Evolutionary conservation across 768 basidiomycete genomes (phyloP), one percentile per base, ranked within the genome.

Genomic region (Vararia minispora): DNA sequence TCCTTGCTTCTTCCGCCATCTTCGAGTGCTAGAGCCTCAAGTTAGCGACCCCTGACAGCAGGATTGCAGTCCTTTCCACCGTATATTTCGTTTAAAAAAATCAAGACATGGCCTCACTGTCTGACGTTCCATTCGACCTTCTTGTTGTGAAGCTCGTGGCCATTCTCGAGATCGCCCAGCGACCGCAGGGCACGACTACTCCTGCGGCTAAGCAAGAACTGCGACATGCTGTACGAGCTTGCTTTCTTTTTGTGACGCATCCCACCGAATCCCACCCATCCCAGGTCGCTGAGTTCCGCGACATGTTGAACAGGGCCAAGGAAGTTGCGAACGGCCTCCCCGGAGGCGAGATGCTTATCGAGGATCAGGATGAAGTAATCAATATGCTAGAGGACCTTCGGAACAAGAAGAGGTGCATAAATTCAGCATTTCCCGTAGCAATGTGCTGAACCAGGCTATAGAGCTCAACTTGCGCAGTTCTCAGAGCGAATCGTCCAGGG

Each of bases 281-380:
- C n/a, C 35, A 87, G 84, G 82, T 80, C 20, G 82, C 76, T 46
- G 77, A 79, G 22, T 78, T 83, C 58, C 80, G 75, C 47, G 72
- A 60, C 39, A 54, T 68, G 8, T 50, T 86, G 29, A 54, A 54
- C 17, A 68, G 71, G 31, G 83, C 82, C 0, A 80, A 71, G 50
- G 72, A 78, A 7, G 57, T 72, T 30, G 76, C 79, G 0, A 49
- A 48, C 7, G 58, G 61, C 32, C 61, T 88, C 5, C 78, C 82
- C 0, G 85, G 85, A 2, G 84, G 84, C 6, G 84, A 87, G 52
- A 60, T 86, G 39, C 58, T 66, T 32, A 66, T 75, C 28, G 63
- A 72, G 28, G 79, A 85, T 35, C 85, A 88, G 48, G 72, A 78
- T 44, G 72, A 80, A 32, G 66, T 86, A 5, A 77, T 86, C 32